phyloP scores from a whole-genome alignment of 176 grass and related monocot genomes.

The Musa schizocarpa region DNA sequence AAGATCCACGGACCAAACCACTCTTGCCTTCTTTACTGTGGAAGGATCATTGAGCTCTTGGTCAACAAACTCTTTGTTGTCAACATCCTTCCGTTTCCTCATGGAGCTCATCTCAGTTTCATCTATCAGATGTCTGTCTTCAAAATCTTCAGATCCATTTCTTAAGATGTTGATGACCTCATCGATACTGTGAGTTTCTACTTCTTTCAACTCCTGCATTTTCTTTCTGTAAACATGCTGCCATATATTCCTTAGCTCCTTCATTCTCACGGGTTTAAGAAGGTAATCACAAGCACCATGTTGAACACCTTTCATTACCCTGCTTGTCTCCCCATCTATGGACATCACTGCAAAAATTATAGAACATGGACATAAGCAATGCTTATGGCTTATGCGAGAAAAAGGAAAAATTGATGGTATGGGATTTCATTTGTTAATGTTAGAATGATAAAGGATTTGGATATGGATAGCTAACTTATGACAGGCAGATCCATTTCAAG shows the following conservation, averaged over 20 bases:
- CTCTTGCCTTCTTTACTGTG: slow-evolving; percentile 78
- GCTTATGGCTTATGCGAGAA: neutral
- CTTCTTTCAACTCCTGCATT: slow-evolving; percentile 96
- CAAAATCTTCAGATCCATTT: slow-evolving; percentile 56
- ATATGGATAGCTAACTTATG: slow-evolving; percentile 65
- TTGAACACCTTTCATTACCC: slow-evolving; percentile 99
- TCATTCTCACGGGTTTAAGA: slow-evolving; percentile 98
- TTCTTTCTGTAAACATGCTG: slow-evolving; percentile 96
- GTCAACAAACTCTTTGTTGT: slow-evolving; percentile 50
- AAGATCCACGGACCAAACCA: slow-evolving; percentile 98
- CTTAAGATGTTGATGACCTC: slow-evolving; percentile 69
- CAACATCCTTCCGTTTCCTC: slow-evolving; percentile 75
- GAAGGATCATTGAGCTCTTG: slow-evolving; percentile 64
- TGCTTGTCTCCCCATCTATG: slow-evolving; percentile 91
- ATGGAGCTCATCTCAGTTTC: slow-evolving; percentile 31
- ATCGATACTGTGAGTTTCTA: slow-evolving; percentile 54
- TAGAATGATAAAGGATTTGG: neutral
- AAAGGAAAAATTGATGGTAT: neutral
- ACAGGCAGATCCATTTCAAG: slow-evolving; percentile 99
- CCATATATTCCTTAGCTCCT: slow-evolving; percentile 99
- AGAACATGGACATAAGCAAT: neutral
- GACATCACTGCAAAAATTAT: slow-evolving; percentile 93
- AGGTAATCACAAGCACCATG: slow-evolving; percentile 99
- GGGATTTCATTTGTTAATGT: neutral
- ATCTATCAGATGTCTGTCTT: slow-evolving; percentile 50